Base-by-base conservation (phyloP, 768 basidiomycete genomes). In the Kwoniella newhampshirensis region DNA sequence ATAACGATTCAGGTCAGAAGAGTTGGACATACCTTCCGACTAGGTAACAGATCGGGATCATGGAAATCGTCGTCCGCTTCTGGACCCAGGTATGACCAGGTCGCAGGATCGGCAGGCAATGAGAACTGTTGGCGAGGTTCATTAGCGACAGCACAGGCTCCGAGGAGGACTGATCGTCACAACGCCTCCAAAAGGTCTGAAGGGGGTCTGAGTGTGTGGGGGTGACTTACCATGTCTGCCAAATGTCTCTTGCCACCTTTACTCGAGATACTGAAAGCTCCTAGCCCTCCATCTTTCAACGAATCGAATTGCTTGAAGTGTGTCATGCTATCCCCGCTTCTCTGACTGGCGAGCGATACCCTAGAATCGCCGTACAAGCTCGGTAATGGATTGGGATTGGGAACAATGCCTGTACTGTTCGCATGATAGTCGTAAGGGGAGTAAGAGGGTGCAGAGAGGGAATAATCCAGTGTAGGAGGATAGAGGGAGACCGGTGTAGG, bases 61-160 rank as follows among this genome's bases (percentile, higher is more conserved):
- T 75, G 74, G 39, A 75, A 70, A 52, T 71, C 70, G 44, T 75
- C 74, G 45, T 75, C 74, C 12, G 62, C 61, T 40, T 75, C 74
- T 26, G 70, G 70, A 20, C 72, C 74, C 3, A 64, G 48, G 52
- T 69, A 62, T 15, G 66, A 68, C 70, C 71, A 73, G 26, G 61
- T 54, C 13, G 66, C 52, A 17, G 68, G 67, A 64, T 75, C 74
- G 2, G 71, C 64, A 1, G 74, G 74, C 13, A 75, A 44, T 9
- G 65, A 58, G 60, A 73, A 73, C 70, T 71, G 52, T 36, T 13
- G 17, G 20, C 2, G 32, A 48, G 12, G 20, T 13, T 3, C 25
- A 30, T 41, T 13, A 26, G 4, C 27, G 51, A 26, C 51, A 45
- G 21, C 44, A 20, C 15, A 42, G 13, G 4, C 25, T n/a, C 23